Evolutionary conservation across 1,284 basidiomycete genomes (phyloP).

Genomic region (Sporisorium iseilematis-ciliati): DNA sequence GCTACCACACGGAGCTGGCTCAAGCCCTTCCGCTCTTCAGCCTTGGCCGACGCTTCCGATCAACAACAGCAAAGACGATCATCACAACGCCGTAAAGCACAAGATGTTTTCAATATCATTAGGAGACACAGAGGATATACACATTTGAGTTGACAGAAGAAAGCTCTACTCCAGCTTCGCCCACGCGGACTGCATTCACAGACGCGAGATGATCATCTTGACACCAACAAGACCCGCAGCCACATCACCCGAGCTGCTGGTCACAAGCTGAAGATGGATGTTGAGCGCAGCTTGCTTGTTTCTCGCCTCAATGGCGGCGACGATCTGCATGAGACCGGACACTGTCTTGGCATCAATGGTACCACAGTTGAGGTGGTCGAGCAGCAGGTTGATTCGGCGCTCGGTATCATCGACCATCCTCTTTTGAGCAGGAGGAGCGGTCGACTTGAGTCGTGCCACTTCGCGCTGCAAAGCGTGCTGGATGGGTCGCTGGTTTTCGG

Average conservation of each 20-base stretch:
- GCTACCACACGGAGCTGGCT: not conserved
- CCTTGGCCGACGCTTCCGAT: no score
- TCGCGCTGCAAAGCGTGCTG: conserved; percentile 72
- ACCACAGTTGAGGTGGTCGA: conserved; percentile 92
- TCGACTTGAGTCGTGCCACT: conserved; percentile 48
- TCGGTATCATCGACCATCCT: conserved; percentile 89
- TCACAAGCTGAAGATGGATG: conserved; percentile 64
- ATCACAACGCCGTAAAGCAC: not conserved
- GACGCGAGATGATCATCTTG: conserved; percentile 65
- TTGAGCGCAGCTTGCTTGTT: conserved; percentile 63
- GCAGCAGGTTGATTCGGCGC: conserved; percentile 84
- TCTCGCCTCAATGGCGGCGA: conserved; percentile 63
- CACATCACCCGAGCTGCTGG: conserved; percentile 63
- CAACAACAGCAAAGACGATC: not conserved
- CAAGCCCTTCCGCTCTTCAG: not conserved
- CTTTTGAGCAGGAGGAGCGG: conserved; percentile 79
- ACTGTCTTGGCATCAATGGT: conserved; percentile 73
- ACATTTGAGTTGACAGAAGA: conserved; percentile 13
- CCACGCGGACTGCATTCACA: conserved; percentile 13
- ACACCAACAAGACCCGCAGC: conserved; percentile 63
- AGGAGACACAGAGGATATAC: conserved; percentile 17
- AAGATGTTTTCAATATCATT: not conserved
- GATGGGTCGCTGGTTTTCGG: conserved; percentile 78
- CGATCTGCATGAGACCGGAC: conserved; percentile 66
- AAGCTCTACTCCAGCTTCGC: not conserved